A percentile compares a stretch with the other conserved stretches of the same genome.
These are phyloP conservation scores for Elymus sibiricus DNA, from an alignment of 176 grass and related monocot species.

Conservation along the genomic window DNA sequence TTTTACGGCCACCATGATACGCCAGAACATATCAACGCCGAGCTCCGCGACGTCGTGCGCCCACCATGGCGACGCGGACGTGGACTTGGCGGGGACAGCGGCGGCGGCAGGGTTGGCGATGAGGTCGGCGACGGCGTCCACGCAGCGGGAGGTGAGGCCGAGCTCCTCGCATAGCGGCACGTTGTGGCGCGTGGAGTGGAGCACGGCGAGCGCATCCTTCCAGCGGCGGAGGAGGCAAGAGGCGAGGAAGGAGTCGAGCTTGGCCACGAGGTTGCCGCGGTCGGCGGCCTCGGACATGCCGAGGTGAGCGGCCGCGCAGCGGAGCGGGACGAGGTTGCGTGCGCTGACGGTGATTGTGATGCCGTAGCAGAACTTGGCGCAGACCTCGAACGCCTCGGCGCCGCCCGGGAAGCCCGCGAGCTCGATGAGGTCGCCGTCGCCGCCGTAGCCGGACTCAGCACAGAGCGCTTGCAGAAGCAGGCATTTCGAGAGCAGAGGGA, in stretches of 20 bases:
- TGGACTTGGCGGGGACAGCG: neutral
- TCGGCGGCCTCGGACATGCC: slow-evolving; percentile 88
- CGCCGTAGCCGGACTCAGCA: slow-evolving; percentile 29
- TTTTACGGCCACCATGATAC: slow-evolving; percentile 90
- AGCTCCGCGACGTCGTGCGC: slow-evolving; percentile 73
- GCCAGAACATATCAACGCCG: slow-evolving; percentile 83
- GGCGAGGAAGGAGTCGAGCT: slow-evolving; percentile 80
- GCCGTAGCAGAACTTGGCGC: slow-evolving; percentile 96
- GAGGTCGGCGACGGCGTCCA: slow-evolving; percentile 62
- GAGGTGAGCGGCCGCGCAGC: slow-evolving; percentile 80
- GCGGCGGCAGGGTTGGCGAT: slow-evolving; percentile 39
- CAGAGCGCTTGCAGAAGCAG: slow-evolving; percentile 76
- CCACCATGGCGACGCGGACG: slow-evolving; percentile 64
- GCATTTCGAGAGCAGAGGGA: slow-evolving; percentile 91
- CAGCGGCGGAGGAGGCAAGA: slow-evolving; percentile 91
- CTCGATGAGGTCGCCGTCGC: slow-evolving; percentile 34
- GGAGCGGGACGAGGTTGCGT: slow-evolving; percentile 66
- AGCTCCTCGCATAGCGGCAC: slow-evolving; percentile 64
- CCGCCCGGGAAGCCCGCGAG: slow-evolving; percentile 67
- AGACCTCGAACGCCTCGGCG: slow-evolving; percentile 77
- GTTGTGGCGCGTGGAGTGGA: slow-evolving; percentile 63
- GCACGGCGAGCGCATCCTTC: slow-evolving; percentile 78
- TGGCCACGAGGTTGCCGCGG: slow-evolving; percentile 68
- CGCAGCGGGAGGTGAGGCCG: slow-evolving; percentile 66
- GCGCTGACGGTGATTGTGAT: slow-evolving; percentile 87